Percentiles rank a stretch among this genome's conserved stretches.
These are phyloP conservation scores for Cytospora chrysosperma DNA, from an alignment of 2,329 filamentous ascomycete species.

Conservation along the genomic window DNA sequence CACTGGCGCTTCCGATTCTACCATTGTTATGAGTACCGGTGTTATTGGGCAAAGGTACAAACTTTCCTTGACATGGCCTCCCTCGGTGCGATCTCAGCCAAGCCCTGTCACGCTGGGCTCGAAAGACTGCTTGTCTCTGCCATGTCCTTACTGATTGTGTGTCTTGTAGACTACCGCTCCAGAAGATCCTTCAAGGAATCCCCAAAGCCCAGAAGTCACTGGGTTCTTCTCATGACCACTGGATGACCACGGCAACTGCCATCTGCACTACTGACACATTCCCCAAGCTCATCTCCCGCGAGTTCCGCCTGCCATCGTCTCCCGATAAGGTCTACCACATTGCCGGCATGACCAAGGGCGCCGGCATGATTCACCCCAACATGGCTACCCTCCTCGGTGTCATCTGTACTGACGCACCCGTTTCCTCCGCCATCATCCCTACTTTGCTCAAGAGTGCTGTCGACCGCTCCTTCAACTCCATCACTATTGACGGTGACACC, in stretches of 20 bases:
- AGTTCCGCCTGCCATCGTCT: conserved; percentile 81
- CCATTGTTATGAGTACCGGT: conserved; percentile 97
- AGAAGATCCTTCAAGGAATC: conserved; percentile 83
- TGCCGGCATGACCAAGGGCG: conserved; percentile 95
- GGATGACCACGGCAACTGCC: conserved; percentile 81
- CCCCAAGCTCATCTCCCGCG: conserved; percentile 85
- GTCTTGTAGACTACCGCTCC: conserved; percentile 73
- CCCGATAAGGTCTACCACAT: conserved; percentile 75
- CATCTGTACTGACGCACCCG: conserved; percentile 80
- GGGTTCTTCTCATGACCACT: conserved; percentile 76
- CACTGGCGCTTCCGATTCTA: conserved; percentile 52
- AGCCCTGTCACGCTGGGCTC: conserved; percentile 4
- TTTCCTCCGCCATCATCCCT: conserved; percentile 66
- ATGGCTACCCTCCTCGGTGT: conserved; percentile 70
- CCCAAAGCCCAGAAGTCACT: conserved; percentile 72
- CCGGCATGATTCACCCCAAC: conserved; percentile 84
- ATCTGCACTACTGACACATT: conserved; percentile 99
- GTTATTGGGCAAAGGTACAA: conserved; percentile 87
- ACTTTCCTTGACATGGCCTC: conserved; percentile 2
- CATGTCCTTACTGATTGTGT: neutral
- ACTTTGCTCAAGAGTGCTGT: conserved; percentile 71
- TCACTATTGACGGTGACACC: conserved; percentile 95
- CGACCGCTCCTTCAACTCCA: conserved; percentile 89
- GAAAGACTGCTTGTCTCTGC: neutral
- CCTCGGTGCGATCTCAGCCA: neutral